Evolutionary conservation across 352 stramenopile species (phyloP).

Genomic region (Phytophthora lateralis): DNA sequence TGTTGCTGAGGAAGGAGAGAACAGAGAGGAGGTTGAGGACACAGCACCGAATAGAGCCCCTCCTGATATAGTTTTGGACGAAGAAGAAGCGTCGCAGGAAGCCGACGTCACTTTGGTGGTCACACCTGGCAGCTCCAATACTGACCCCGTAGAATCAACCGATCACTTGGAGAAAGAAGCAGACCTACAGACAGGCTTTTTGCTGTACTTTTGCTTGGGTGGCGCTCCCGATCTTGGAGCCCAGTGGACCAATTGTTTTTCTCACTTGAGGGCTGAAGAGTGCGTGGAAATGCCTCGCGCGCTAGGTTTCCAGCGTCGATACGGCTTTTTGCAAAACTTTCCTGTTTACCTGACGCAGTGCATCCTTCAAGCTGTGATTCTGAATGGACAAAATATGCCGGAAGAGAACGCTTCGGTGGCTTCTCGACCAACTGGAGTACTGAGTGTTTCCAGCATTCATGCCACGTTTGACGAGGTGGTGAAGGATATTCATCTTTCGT

Average conservation of each 20-base stretch:
- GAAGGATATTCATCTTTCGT: constrained; percentile 37
- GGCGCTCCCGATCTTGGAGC: constrained; percentile 52
- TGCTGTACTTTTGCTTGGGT: constrained; percentile 68
- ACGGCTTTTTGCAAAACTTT: constrained; percentile 44
- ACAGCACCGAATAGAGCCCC: constrained; percentile 38
- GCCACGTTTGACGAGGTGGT: constrained; percentile 38
- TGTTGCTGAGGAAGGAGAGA: constrained; percentile 42
- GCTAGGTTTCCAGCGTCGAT: constrained; percentile 42
- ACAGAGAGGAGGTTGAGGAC: constrained; percentile 16
- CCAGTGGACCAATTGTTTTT: constrained; percentile 52
- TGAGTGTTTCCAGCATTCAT: constrained; percentile 18
- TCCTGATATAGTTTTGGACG: constrained; percentile 49
- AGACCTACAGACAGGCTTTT: constrained; percentile 52
- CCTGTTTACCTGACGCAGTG: constrained; percentile 58
- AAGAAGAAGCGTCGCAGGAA: constrained; percentile 28
- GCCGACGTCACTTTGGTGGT: constrained; percentile 16
- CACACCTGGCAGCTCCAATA: constrained; percentile 7
- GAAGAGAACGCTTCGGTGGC: constrained; percentile 3
- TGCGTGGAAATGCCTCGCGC: constrained; percentile 48
- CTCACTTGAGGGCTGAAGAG: constrained; percentile 39
- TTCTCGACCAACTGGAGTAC: constrained; percentile 9
- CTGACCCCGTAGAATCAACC: constrained; percentile 19
- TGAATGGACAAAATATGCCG: constrained; percentile 32
- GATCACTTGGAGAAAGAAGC: constrained; percentile 41
- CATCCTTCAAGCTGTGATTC: constrained; percentile 49